Percentiles rank a stretch among this genome's conserved stretches.
Conservation (phyloP, 2,329 filamentous ascomycete species). For the Trichoderma hamatum region DNA sequence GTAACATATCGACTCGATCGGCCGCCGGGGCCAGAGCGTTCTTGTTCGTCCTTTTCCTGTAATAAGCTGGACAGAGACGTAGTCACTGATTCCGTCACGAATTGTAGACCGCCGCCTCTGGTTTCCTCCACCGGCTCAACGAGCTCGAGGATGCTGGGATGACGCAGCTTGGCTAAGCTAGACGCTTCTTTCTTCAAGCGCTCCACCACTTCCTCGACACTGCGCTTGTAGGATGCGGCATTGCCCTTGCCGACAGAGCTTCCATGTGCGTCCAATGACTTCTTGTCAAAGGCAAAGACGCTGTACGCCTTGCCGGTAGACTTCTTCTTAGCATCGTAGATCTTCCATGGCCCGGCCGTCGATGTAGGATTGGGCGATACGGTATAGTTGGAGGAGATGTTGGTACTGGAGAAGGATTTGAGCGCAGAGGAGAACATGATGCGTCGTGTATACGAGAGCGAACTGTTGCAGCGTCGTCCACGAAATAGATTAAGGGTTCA, state of each 20-base stretch:
- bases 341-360: conserved; percentile 90
- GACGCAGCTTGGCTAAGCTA: conserved; percentile 81
- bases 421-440: conserved; percentile 89
- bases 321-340: conserved; percentile 97
- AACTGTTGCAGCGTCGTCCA: conserved; percentile 27
- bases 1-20: conserved; percentile 78
- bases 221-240: conserved; percentile 72
- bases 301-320: conserved; percentile 86
- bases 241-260: conserved; percentile 45
- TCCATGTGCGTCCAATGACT: conserved; percentile 69
- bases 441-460: conserved; percentile 6
- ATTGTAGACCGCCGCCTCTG: conserved; percentile 86
- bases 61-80: conserved; percentile 82
- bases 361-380: conserved; percentile 76
- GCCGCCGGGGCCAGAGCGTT: conserved; percentile 68
- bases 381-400: conserved; percentile 91
- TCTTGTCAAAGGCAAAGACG: conserved; percentile 93
- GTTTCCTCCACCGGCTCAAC: conserved; percentile 96
- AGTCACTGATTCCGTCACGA: conserved; percentile 90
- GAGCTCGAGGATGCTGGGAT: conserved; percentile 89
- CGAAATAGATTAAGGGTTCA: conserved; percentile 32
- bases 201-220: conserved; percentile 88
- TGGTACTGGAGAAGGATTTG: conserved; percentile 87
- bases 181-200: conserved; percentile 89
- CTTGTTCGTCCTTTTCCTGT: conserved; percentile 86